Percentiles rank a stretch among this genome's conserved stretches.
Evolutionary conservation across 768 basidiomycete genomes (phyloP).

Genomic region (Scleroderma citrinum): DNA sequence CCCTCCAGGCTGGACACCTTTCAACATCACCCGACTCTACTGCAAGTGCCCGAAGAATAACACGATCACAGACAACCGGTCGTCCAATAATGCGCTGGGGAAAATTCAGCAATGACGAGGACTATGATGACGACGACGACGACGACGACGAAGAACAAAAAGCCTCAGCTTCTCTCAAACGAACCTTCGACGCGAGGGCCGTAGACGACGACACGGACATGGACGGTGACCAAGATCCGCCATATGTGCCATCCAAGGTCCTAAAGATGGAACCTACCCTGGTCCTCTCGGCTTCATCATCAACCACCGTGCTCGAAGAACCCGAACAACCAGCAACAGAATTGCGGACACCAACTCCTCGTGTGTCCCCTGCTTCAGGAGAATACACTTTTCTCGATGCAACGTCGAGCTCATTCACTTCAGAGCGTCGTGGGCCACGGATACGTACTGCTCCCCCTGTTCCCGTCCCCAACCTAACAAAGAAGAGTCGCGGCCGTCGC

Average conservation of each 20-base stretch:
- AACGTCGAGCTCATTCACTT: slow-evolving; percentile 30
- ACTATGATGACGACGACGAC: slow-evolving; percentile 22
- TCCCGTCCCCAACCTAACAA: slow-evolving; percentile 72
- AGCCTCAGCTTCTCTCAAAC: slow-evolving; percentile 23
- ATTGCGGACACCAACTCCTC: slow-evolving; percentile 3
- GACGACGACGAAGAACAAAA: slow-evolving; percentile 17
- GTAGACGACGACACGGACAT: slow-evolving; percentile 32
- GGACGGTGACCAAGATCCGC: slow-evolving; percentile 17
- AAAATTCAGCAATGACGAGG: slow-evolving; percentile 27
- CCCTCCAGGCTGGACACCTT: slow-evolving; percentile 17
- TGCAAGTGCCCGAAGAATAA: slow-evolving; percentile 21
- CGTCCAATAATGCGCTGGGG: slow-evolving; percentile 31
- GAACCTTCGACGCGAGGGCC: slow-evolving; percentile 29
- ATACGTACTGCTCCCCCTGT: slow-evolving; percentile 55
- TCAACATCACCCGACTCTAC: slow-evolving; percentile 21
- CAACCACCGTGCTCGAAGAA: slow-evolving; percentile 26
- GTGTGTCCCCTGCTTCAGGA: slow-evolving; percentile 24
- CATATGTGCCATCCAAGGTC: slow-evolving; percentile 21
- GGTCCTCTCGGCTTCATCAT: slow-evolving; percentile 22
- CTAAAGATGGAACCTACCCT: slow-evolving; percentile 21
- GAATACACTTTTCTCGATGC: slow-evolving; percentile 32
- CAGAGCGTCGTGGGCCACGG: slow-evolving; percentile 42
- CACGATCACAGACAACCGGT: slow-evolving; percentile 30
- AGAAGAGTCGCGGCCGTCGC: slow-evolving; percentile 73
- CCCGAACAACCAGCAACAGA: slow-evolving; percentile 9